Evolutionary conservation across 2,329 filamentous ascomycete genomes (phyloP), one percentile per base, ranked within the genome.

Genomic region (Talaromyces islandicus): DNA sequence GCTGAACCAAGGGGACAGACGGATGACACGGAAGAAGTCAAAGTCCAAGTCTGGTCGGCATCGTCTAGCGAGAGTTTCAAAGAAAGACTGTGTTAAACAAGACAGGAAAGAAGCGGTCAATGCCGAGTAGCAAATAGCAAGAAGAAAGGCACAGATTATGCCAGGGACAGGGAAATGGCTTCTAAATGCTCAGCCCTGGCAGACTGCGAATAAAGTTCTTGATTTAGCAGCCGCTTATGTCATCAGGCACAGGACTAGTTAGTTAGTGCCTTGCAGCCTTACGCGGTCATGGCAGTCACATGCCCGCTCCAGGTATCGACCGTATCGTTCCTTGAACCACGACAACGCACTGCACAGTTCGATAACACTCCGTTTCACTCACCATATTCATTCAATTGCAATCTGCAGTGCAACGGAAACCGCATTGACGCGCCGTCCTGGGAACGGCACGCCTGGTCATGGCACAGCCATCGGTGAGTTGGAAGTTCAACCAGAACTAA

Each of bases 401-500:
- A 24, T 9, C 48, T 7, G 11, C 9, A 29, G 43, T 5, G 27
- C 11, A 30, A 27, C 56, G n/a, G 10, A 29, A 35, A 14, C 21
- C 43, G 1, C 32, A 21, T 19, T 29, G 9, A 32, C n/a, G 43
- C 56, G 29, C 46, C n/a, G 24, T 21, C 2, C 25, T 10, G 24
- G 43, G 48, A 32, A 58, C 24, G 25, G 19, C 12, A 46, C 38
- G 52, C 52, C 29, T 21, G 29, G 27, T 17, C 43, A 61, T 61
- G 59, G 56, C 59, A 41, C 59, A 61, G 32, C 17, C 56, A 58
- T 29, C 29, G 30, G 59, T 58, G 51, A 55, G 59, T 60, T 27
- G 25, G 6, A 27, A 27, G 25, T 6, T 24, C 43, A 46, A 30
- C 14, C 17, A 25, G 19, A 24, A 17, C 12, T 29, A 54, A n/a